Evolutionary conservation across 768 basidiomycete genomes (phyloP).

Genomic region (Agrocybe pediades): DNA sequence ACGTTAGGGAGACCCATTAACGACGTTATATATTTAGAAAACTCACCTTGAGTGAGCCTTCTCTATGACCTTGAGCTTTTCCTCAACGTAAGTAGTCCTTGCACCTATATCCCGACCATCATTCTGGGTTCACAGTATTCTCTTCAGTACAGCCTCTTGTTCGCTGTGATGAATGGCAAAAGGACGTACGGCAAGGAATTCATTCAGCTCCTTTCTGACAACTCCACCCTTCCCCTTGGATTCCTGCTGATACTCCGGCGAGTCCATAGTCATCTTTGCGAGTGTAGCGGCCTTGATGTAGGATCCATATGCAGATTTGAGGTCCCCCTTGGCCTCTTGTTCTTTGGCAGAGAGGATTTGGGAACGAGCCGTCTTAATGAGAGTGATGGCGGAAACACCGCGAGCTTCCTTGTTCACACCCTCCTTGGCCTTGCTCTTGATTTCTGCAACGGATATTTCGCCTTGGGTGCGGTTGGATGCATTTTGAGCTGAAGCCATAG

Average conservation of each 20-base stretch:
- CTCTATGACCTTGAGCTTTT: constrained; percentile 48
- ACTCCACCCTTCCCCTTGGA: constrained; percentile 47
- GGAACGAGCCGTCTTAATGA: constrained; percentile 63
- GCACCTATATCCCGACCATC: constrained; percentile 40
- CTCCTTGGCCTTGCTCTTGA: constrained; percentile 47
- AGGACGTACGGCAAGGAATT: constrained; percentile 63
- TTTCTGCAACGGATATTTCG: constrained; percentile 41
- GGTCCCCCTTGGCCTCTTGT: constrained; percentile 57
- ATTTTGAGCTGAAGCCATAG: constrained; percentile 26
- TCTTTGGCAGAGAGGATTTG: constrained; percentile 56
- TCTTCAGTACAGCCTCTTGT: not conserved
- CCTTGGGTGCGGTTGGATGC: constrained; percentile 24
- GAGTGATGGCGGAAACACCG: constrained; percentile 58
- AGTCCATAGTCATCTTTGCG: constrained; percentile 58
- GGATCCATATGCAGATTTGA: constrained; percentile 59
- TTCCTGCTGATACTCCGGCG: constrained; percentile 57
- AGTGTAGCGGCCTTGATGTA: constrained; percentile 65
- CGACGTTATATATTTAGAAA: constrained; percentile 6
- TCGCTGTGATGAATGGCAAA: not conserved
- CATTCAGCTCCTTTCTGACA: constrained; percentile 62
- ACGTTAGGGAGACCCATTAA: constrained; percentile 9
- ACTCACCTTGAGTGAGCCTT: constrained; percentile 34
- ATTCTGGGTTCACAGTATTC: constrained; percentile 17
- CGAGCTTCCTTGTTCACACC: constrained; percentile 51
- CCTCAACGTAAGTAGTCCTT: constrained; percentile 42